Conservation (phyloP, 495 filamentous ascomycete genomes). For the Usnea hakonensis region DNA sequence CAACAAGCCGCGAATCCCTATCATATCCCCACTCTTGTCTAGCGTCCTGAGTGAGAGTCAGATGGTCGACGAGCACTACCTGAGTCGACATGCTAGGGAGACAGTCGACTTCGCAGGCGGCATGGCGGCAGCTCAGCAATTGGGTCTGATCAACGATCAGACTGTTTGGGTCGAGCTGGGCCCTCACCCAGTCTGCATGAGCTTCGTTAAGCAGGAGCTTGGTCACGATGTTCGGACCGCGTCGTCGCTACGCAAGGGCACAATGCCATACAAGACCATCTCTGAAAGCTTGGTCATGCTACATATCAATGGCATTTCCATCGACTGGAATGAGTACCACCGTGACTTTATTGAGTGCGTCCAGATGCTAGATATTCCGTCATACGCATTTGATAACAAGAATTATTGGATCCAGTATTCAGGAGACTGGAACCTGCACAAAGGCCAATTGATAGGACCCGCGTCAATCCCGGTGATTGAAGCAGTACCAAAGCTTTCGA, state of each 20-base stretch:
- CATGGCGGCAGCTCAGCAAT: conserved; percentile 36
- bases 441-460: conserved; percentile 25
- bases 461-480: conserved; percentile 15
- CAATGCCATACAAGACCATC: conserved; percentile 47
- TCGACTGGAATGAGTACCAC: conserved; percentile 62
- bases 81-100: conserved; percentile 23
- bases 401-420: conserved; percentile 64
- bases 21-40: conserved; percentile 63
- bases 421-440: conserved; percentile 37
- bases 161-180: conserved; percentile 47
- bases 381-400: conserved; percentile 61
- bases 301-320: conserved; percentile 47
- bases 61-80: conserved; percentile 37
- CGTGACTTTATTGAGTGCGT: conserved; percentile 46
- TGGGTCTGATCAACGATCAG: conserved; percentile 41
- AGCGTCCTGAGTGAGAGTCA: conserved; percentile 48
- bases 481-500: conserved; percentile 19
- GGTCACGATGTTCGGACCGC: conserved; percentile 42
- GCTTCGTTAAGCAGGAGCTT: conserved; percentile 52
- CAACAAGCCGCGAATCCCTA: conserved; percentile 52
- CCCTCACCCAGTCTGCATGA: conserved; percentile 50
- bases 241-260: conserved; percentile 35
- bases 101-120: conserved; percentile 25
- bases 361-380: conserved; percentile 49
- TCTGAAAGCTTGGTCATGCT: conserved; percentile 44